These are phyloP conservation scores for Wallacemonas sp. DNA, from an alignment of 208 protist species.

Conservation along the genomic window DNA sequence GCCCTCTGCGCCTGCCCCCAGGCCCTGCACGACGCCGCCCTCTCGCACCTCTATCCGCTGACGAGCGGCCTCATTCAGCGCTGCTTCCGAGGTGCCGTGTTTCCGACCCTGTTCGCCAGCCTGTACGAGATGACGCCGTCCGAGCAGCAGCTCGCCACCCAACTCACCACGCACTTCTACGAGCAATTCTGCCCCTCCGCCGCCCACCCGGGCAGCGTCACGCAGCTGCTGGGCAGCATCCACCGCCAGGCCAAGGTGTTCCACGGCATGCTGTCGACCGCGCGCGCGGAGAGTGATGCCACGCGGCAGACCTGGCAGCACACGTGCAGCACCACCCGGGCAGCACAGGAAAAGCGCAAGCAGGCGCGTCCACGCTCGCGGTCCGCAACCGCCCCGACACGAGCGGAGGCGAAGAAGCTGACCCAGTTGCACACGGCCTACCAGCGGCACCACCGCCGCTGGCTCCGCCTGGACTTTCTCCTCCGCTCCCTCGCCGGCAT, in stretches of 20 bases:
- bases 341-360: background rate
- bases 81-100: conserved; percentile 26
- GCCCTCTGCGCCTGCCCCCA: conserved; percentile 20
- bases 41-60: conserved; percentile 22
- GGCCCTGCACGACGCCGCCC: conserved; percentile 26
- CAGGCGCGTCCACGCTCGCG: background rate
- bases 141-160: conserved; percentile 22
- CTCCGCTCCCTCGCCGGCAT: conserved; percentile 27
- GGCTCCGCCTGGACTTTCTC: conserved; percentile 21
- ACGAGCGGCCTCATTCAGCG: conserved; percentile 30
- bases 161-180: conserved; percentile 17
- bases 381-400: background rate
- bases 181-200: conserved; percentile 10
- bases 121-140: conserved; percentile 7
- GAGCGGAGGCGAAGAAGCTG: background rate
- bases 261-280: conserved; percentile 16
- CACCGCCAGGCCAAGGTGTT: conserved; percentile 12
- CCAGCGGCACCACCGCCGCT: conserved; percentile 13
- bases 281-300: conserved; percentile 3
- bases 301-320: background rate
- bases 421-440: conserved; percentile 12
- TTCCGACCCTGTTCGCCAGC: conserved; percentile 22
- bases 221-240: conserved; percentile 20
- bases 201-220: conserved; percentile 23
- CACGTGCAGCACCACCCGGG: background rate